Percentiles rank a stretch among this genome's conserved stretches.
phyloP scores from a whole-genome alignment of 768 basidiomycete species.

The Boletellus ananiceps region DNA sequence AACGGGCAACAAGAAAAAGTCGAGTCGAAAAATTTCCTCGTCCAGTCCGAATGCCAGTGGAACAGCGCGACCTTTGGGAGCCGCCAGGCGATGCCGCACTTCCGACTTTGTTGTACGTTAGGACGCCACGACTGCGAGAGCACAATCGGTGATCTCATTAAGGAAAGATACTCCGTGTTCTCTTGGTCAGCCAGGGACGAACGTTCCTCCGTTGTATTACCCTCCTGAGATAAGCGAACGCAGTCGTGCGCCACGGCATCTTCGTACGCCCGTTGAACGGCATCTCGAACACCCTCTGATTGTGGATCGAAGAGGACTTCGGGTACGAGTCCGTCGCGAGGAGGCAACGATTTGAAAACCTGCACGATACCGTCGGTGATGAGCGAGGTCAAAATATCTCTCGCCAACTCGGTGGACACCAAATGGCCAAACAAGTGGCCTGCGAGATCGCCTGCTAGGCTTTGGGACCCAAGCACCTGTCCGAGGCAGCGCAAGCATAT shows the following conservation, averaged over 20 bases:
- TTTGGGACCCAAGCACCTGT: not conserved
- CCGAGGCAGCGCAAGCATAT: not conserved
- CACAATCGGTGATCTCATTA: slow-evolving; percentile 7
- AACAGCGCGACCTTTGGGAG: slow-evolving; percentile 1
- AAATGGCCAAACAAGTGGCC: slow-evolving; percentile 1
- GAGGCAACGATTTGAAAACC: not conserved
- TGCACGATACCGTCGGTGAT: not conserved
- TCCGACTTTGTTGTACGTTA: not conserved
- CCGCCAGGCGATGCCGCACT: slow-evolving; percentile 9
- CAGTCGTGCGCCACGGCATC: not conserved
- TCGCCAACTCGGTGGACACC: not conserved
- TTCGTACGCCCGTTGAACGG: slow-evolving; percentile 7
- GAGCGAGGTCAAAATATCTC: not conserved
- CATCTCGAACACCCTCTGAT: not conserved
- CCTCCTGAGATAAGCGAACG: not conserved
- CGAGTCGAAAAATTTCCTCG: slow-evolving; percentile 1
- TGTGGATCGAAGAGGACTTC: not conserved
- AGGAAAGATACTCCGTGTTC: slow-evolving; percentile 1
- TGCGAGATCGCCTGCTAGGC: not conserved
- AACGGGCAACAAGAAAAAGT: slow-evolving; percentile 12
- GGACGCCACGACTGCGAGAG: slow-evolving; percentile 1
- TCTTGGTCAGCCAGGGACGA: not conserved
- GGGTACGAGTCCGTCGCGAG: too few species aligned
- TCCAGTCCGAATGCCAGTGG: slow-evolving; percentile 9
- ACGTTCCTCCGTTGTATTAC: not conserved